These are phyloP conservation scores for Brassica juncea DNA, from an alignment of 345 rosid genomes.

Conservation along the genomic window DNA sequence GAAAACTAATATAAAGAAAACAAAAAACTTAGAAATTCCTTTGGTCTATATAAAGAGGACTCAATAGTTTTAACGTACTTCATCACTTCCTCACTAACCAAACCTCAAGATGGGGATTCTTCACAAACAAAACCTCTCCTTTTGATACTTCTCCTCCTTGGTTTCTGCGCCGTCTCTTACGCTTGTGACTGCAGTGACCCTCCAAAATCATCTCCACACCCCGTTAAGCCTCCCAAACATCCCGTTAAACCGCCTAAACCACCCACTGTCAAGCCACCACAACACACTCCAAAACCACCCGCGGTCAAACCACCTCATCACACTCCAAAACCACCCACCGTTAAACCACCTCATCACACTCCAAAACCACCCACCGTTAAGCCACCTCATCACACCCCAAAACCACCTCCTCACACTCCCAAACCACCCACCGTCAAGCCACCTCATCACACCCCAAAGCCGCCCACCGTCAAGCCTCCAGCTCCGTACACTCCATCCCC, in stretches of 20 bases:
- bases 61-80: constrained; percentile 23
- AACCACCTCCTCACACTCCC: constrained; percentile 28
- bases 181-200: constrained; percentile 42
- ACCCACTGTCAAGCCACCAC: constrained; percentile 38
- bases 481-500: background rate
- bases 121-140: constrained; percentile 27
- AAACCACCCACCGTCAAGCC: constrained; percentile 39
- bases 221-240: constrained; percentile 41
- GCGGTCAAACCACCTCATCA: constrained; percentile 43
- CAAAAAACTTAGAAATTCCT: background rate
- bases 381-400: constrained; percentile 47
- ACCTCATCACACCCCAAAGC: constrained; percentile 19
- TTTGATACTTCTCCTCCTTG: constrained; percentile 27
- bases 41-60: constrained; percentile 26
- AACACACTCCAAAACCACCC: constrained; percentile 39
- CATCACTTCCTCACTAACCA: constrained; percentile 16
- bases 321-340: constrained; percentile 42
- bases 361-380: constrained; percentile 44
- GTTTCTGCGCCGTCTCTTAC: constrained; percentile 13
- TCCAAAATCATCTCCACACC: constrained; percentile 33
- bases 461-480: constrained; percentile 20
- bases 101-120: constrained; percentile 31
- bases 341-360: constrained; percentile 25
- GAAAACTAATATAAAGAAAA: constrained; percentile 1
- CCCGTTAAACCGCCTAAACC: constrained; percentile 34